Evolutionary conservation across 306 rosid species (phyloP), one percentile per base, ranked within the genome.

Genomic region (Prunus padus): DNA sequence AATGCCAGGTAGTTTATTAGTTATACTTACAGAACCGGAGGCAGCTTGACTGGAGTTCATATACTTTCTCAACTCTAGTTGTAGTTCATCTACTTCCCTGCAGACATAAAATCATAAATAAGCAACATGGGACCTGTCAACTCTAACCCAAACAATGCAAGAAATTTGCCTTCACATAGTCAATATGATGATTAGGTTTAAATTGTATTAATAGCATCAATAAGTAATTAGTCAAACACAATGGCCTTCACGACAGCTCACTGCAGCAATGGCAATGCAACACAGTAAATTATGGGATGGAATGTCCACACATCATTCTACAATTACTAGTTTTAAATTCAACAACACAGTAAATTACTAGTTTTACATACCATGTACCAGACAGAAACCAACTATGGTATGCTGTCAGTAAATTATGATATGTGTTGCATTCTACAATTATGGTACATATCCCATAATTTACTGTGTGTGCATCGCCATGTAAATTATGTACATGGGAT

Each of bases 51-150:
- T 87, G 76, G 72, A 69, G 79, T 79, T 87, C 72, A 85, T 74
- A 84, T 82, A 75, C 75, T 80, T 90, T 78, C 52, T 79, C 45
- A 90, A 81, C 73, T 88, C 85, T 46, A 81, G 61, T 70, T 76
- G 90, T 66, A 88, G 69, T 75, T 76, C 85, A 71, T 83, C 89
- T 54, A 88, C 89, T 65, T 87, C 89, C 70, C 97, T 92, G 91
- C 87, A 82, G 49, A 72, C 61, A 76, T 76, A 75, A 78, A 31
- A 72, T 60, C 80, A 78, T 22, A 63, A 30, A 16, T 40, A 28
- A 72, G 47, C 51, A 79, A 68, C 31, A 56, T 79, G 69, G 65
- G 74, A 70, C 56, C 13, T 72, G 42, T 77, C 77, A 72, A 67
- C 26, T 25, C 9, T 46, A 25, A 73, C 42, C 18, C 45, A 67